A percentile compares a stretch with the other conserved stretches of the same genome.
Conservation (phyloP, 2,329 filamentous ascomycete genomes). For the Paraconiothyrium sp. region DNA sequence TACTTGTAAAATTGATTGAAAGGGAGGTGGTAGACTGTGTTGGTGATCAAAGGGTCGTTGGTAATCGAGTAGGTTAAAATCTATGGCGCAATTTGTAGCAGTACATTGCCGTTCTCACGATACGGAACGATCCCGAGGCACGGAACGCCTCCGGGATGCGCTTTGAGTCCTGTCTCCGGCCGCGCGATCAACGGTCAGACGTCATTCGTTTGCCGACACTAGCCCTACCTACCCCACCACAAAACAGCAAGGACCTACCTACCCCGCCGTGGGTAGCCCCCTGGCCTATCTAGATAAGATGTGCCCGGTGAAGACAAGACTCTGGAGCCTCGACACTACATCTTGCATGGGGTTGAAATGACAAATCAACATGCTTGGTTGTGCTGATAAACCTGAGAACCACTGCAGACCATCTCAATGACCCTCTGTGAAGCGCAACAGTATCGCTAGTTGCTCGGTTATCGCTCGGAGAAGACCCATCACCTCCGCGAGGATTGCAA, state of each 20-base stretch:
- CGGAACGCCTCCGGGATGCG: neutral
- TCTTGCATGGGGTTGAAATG: neutral
- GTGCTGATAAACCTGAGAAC: slow-evolving; percentile 2
- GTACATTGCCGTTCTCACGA: slow-evolving; percentile 6
- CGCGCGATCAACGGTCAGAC: slow-evolving; percentile 2
- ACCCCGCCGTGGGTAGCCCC: slow-evolving; percentile 32
- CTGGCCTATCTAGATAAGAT: neutral
- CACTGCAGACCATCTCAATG: neutral
- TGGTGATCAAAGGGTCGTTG: neutral
- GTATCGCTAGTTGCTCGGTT: neutral
- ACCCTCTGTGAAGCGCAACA: neutral
- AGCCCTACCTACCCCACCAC: slow-evolving; percentile 31
- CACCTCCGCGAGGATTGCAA: neutral
- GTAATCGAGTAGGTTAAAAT: neutral
- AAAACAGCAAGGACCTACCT: slow-evolving; percentile 17
- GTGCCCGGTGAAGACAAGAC: too few relatives aligned
- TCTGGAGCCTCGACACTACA: neutral
- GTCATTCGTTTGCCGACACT: slow-evolving; percentile 20
- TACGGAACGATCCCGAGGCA: neutral
- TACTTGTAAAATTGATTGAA: neutral
- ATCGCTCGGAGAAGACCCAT: slow-evolving; percentile 1
- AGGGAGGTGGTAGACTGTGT: neutral
- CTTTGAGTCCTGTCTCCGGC: neutral
- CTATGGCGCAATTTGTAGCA: slow-evolving; percentile 19
- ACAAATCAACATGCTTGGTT: neutral